Percentiles rank a stretch among this genome's conserved stretches.
Evolutionary conservation across 2,329 filamentous ascomycete genomes (phyloP).

Genomic region (Lachnellula cervina): DNA sequence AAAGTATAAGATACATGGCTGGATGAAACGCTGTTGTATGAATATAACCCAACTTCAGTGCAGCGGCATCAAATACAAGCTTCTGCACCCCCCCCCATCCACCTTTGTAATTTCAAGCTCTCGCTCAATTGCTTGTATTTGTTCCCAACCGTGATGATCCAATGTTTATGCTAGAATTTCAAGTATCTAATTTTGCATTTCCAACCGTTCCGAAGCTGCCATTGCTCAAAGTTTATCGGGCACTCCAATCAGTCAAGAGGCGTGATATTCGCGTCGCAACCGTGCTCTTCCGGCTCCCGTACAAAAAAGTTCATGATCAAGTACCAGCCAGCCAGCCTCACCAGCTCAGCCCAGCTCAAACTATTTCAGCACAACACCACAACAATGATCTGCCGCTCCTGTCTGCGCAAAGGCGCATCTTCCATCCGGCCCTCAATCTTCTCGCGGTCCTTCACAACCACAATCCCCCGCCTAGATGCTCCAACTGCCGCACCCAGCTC

Average conservation of each 20-base stretch:
- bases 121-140: too few species aligned
- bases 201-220: too few species aligned
- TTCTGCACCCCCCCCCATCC: background rate
- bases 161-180: background rate
- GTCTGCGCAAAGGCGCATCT: constrained; percentile 41
- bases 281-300: constrained; percentile 15
- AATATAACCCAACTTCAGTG: background rate
- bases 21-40: background rate
- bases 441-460: constrained; percentile 12
- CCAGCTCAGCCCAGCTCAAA: constrained; percentile 11
- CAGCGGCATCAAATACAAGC: background rate
- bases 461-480: constrained; percentile 18
- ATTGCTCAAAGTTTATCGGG: background rate
- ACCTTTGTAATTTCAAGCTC: too few species aligned
- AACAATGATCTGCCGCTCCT: constrained; percentile 38
- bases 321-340: constrained; percentile 19
- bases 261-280: constrained; percentile 23
- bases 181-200: background rate
- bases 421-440: constrained; percentile 5
- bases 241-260: background rate
- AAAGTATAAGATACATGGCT: background rate
- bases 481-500: constrained; percentile 12
- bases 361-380: constrained; percentile 2
- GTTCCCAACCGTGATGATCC: too few species aligned
- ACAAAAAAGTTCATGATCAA: constrained; percentile 28